phyloP scores from a whole-genome alignment of 345 rosid genomes.

The Diplotaxis tenuifolia region DNA sequence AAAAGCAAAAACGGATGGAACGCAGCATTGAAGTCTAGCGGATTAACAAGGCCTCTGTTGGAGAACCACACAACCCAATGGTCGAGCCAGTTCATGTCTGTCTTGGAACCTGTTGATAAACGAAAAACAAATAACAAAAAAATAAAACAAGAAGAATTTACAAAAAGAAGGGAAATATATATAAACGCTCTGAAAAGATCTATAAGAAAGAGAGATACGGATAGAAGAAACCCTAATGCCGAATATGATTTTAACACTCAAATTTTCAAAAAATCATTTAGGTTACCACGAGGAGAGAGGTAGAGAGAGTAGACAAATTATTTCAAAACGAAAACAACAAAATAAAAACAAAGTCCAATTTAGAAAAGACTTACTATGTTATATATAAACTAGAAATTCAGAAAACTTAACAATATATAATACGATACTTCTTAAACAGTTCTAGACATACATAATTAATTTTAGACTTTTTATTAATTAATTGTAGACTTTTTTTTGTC shows the following conservation, averaged over 20 bases:
- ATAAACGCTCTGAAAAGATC: slow-evolving; percentile 6
- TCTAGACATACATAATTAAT: neutral
- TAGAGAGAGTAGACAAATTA: neutral
- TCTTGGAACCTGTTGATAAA: slow-evolving; percentile 68
- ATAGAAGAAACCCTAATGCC: slow-evolving; percentile 40
- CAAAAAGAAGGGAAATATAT: slow-evolving; percentile 11
- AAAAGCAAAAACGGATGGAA: slow-evolving; percentile 6
- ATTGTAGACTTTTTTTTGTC: neutral
- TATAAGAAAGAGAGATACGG: slow-evolving; percentile 26
- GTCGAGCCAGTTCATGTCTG: slow-evolving; percentile 49
- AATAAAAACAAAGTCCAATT: neutral
- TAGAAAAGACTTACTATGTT: neutral
- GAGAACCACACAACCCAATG: slow-evolving; percentile 30
- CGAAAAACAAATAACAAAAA: slow-evolving; percentile 21
- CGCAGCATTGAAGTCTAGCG: slow-evolving; percentile 27
- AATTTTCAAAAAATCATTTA: neutral
- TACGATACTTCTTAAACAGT: neutral
- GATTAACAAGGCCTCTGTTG: slow-evolving; percentile 28
- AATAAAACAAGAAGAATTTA: neutral
- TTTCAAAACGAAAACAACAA: neutral
- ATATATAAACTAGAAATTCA: no score
- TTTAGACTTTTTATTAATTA: no score
- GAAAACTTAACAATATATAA: neutral
- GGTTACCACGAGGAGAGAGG: neutral
- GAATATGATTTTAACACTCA: slow-evolving; percentile 1